Evolutionary conservation across 805 yeast genomes (phyloP).

Genomic region (Huiozyma sinensis): DNA sequence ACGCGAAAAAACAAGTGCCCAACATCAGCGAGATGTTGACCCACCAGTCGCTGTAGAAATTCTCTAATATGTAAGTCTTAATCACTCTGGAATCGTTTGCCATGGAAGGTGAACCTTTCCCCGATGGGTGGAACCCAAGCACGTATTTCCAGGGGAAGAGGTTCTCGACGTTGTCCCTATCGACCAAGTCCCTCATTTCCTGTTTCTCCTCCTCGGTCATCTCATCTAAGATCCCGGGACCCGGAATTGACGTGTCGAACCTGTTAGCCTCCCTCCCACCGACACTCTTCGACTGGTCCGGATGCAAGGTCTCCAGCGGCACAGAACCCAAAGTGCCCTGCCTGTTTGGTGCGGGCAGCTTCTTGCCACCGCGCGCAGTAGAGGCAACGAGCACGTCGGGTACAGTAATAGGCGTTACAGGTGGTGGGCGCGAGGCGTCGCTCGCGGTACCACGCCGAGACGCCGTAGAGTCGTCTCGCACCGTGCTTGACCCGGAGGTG

Average conservation of each 20-base stretch:
- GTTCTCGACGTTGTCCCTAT: slow-evolving; percentile 7
- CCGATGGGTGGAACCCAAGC: slow-evolving; percentile 21
- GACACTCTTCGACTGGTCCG: slow-evolving; percentile 11
- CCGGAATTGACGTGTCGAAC: slow-evolving; percentile 24
- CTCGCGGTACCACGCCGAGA: no score
- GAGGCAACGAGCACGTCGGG: slow-evolving; percentile 16
- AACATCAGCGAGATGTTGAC: slow-evolving; percentile 54
- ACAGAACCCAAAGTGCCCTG: slow-evolving; percentile 23
- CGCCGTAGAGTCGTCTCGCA: no score
- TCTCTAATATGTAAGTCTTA: slow-evolving; percentile 55
- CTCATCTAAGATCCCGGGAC: slow-evolving; percentile 14
- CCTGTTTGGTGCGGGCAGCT: slow-evolving; percentile 18
- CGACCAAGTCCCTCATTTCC: slow-evolving; percentile 7
- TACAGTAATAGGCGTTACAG: not conserved
- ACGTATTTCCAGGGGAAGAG: slow-evolving; percentile 31
- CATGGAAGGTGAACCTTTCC: slow-evolving; percentile 8
- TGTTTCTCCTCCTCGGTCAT: slow-evolving; percentile 7
- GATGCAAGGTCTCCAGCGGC: slow-evolving; percentile 23
- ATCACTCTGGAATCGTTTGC: slow-evolving; percentile 16
- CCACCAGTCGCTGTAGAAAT: slow-evolving; percentile 61
- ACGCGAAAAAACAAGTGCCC: slow-evolving; percentile 64
- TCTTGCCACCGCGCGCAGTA: slow-evolving; percentile 10
- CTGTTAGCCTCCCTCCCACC: slow-evolving; percentile 20
- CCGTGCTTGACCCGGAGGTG: no score
- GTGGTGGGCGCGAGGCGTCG: no score